Evolutionary conservation across 2,329 filamentous ascomycete species (phyloP), one percentile per base, ranked within the genome.

Genomic region (Paecilomyces dactylethromorphus): DNA sequence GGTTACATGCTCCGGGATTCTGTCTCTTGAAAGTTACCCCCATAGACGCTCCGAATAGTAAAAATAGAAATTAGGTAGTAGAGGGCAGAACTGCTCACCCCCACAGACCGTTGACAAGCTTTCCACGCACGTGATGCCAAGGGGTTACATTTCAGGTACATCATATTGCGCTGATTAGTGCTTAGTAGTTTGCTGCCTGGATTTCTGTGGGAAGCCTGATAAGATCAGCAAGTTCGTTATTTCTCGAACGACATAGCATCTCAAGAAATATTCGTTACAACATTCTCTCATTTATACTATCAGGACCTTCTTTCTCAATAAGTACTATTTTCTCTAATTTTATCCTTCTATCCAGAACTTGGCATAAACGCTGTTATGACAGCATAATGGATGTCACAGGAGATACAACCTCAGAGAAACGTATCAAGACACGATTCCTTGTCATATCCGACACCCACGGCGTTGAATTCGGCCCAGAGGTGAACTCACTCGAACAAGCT

Each of bases 381-480:
- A 7, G 15, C 35, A 18, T 15, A 3, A 45, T 45, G 35, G 15
- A 45, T 2, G 18, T n/a, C 18, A 18, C 35, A 2, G 3, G 8
- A 4, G 1, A n/a, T 45, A 7, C 35, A 45, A 45, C 1, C 35
- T 8, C 35, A 18, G 15, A n/a, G 15, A n/a, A 45, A 2, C 35
- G 58, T 31, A 65, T 78, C 64, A 75, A 68, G 58, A 81, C 77
- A 0, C 67, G 69, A 35, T 70, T 81, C 54, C 64, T 81, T 22
- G 69, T 81, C 54, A 59, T 81, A 2, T 81, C 79, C 1, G 79
- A 82, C 58, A 81, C 79, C 0, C 79, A 81, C 61, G 71, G 70
- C 12, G 60, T 62, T 29, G 55, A 63, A 1, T 65, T 73, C 57
- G 56, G 59, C 4, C 53, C 62, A 22, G 56, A 60, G 50, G 33